phyloP scores from a whole-genome alignment of 176 grass and related monocot genomes.

The Ensete ventricosum region DNA sequence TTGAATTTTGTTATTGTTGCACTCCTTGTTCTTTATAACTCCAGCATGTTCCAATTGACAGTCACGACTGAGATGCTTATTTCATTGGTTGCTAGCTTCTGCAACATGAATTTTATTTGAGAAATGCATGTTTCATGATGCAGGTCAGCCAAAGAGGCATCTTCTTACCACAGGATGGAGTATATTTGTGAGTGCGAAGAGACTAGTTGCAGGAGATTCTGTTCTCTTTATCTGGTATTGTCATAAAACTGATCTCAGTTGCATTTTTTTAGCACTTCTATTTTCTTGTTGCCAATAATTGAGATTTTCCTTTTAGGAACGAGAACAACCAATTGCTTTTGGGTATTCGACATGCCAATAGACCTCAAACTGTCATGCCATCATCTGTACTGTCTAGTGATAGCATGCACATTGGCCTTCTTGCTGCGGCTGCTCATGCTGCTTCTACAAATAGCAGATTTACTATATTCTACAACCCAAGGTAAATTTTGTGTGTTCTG shows the following conservation, averaged over 20 bases:
- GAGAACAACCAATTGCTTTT: slow-evolving; percentile 94
- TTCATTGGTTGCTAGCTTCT: background rate
- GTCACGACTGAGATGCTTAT: background rate
- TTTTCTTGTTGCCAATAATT: background rate
- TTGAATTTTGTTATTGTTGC: background rate
- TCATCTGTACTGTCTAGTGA: slow-evolving; percentile 96
- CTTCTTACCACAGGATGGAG: slow-evolving; percentile 99
- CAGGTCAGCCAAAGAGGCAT: slow-evolving; percentile 98
- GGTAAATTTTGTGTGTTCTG: slow-evolving; percentile 25
- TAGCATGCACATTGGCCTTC: slow-evolving; percentile 99
- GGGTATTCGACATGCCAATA: slow-evolving; percentile 78
- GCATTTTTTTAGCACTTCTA: background rate
- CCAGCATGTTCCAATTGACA: background rate
- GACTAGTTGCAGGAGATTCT: slow-evolving; percentile 90
- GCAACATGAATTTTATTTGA: background rate
- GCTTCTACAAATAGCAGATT: slow-evolving; percentile 95
- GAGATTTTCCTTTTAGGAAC: slow-evolving; percentile 48
- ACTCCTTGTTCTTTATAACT: background rate
- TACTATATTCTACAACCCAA: slow-evolving; percentile 97
- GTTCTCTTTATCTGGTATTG: slow-evolving; percentile 95
- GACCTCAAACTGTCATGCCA: slow-evolving; percentile 94
- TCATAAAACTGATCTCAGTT: background rate
- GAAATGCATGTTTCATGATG: slow-evolving; percentile 26
- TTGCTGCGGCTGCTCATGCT: slow-evolving; percentile 96
- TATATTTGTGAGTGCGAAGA: slow-evolving; percentile 96